Percentiles rank a stretch among this genome's conserved stretches.
Evolutionary conservation across 2,329 filamentous ascomycete genomes (phyloP).

Genomic region (Epichloe baconii): DNA sequence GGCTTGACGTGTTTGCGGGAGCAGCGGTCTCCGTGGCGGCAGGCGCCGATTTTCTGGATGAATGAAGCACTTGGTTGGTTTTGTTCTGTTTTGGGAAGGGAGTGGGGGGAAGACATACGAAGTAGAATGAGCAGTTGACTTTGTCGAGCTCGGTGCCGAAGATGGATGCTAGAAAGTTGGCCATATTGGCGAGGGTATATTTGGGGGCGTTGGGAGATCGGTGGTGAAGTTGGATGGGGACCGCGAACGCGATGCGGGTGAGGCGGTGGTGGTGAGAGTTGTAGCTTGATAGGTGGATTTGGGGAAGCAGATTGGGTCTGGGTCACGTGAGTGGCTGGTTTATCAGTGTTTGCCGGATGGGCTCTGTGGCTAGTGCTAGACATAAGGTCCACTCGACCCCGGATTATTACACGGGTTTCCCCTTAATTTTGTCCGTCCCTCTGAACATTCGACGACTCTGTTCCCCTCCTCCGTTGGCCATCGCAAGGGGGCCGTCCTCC

Average conservation of each 20-base stretch:
- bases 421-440: neutral
- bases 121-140: conserved; percentile 98
- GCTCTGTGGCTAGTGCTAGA: conserved; percentile 4
- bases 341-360: conserved; percentile 8
- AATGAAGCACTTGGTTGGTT: neutral
- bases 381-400: no score
- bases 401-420: neutral
- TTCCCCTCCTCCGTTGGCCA: neutral
- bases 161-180: conserved; percentile 97
- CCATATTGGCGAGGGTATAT: conserved; percentile 42
- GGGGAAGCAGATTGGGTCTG: conserved; percentile 3
- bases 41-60: conserved; percentile 83
- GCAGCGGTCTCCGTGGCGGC: conserved; percentile 95
- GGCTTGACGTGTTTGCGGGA: conserved; percentile 98
- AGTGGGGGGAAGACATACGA: conserved; percentile 19
- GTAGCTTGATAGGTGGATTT: neutral
- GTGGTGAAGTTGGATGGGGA: neutral
- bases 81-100: neutral
- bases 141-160: conserved; percentile 99
- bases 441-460: neutral
- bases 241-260: neutral
- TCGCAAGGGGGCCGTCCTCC: neutral
- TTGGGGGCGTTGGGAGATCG: neutral
- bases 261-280: neutral
- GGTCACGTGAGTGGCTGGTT: conserved; percentile 21